Base-by-base conservation (phyloP, 352 stramenopile genomes). In the Phytopythium delawarense region DNA sequence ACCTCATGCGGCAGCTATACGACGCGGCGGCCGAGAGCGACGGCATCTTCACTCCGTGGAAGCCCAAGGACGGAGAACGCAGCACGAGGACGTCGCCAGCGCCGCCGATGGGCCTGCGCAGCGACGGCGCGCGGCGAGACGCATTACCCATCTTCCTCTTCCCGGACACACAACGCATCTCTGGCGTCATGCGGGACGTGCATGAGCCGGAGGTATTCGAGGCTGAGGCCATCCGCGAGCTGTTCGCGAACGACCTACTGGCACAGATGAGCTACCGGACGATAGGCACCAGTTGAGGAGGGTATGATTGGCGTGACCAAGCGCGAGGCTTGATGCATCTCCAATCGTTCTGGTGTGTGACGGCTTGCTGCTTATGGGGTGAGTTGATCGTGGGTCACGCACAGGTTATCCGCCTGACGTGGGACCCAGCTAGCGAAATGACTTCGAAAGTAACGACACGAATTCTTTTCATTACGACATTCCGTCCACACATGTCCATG, bases 1-100 rank as follows among this genome's bases (percentile, higher is more conserved):
- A 94, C 40, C 67, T 94, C 35, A 94, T 91, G 83, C 78, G 78
- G 2, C 85, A 94, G 65, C 50, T 91, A 32, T 73, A 89, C 51
- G 85, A 94, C 35, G 85, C 85, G 1, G 74, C 72, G 28, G 71
- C 75, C 4, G 78, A 92, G 56, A 89, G 79, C 37, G 75, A 85
- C 25, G 82, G 85, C 4, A 76, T 91, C 42, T 50, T 87, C 21
- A 86, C 76, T 18, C 71, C 78, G 7, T 88, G 79, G 79, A 71
- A 85, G 45, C 78, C 70, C 4, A 59, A 63, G 28, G 57, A 64
- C 18, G 34, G 54, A 1, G 54, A 57, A 6, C 78, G 78, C 55
- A 51, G 28, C 21, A 56, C 57, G 35, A 64, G 70, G 12, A 62
- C 68, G 2, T 51, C 78, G 0, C 63, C 78, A 11, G 72, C 70